Percentiles rank a stretch among this genome's conserved stretches.
Evolutionary conservation across 805 yeast genomes (phyloP).

Genomic region (Saturnispora saitoi): DNA sequence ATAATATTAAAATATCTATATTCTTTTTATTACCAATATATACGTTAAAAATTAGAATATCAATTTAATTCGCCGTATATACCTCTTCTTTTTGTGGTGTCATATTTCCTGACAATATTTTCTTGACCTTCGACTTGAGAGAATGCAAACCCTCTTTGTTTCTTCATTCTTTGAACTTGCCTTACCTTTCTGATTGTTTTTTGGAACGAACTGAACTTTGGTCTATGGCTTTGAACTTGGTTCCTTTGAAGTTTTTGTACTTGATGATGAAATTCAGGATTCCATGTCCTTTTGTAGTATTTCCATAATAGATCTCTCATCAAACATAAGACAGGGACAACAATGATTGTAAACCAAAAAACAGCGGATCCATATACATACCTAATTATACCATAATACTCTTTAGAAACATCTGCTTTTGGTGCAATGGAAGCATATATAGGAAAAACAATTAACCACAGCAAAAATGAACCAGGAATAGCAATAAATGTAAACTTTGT

Average conservation of each 20-base stretch:
- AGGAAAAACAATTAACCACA: conserved; percentile 87
- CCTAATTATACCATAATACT: conserved; percentile 70
- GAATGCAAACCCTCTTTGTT: conserved; percentile 97
- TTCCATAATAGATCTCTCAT: conserved; percentile 90
- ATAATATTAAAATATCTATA: not conserved
- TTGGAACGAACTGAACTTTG: conserved; percentile 95
- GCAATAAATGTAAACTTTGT: conserved; percentile 87
- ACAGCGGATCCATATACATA: conserved; percentile 69
- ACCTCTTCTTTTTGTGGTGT: conserved; percentile 67
- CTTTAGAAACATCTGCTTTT: conserved; percentile 66
- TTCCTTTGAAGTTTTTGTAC: conserved; percentile 96
- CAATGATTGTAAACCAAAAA: conserved; percentile 77
- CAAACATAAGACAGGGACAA: conserved; percentile 70
- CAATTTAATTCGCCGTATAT: conserved; percentile 24
- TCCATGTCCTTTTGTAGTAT: conserved; percentile 83
- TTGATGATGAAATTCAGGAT: conserved; percentile 86
- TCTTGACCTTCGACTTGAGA: conserved; percentile 95
- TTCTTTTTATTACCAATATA: not conserved
- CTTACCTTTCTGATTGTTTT: conserved; percentile 94
- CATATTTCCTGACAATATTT: conserved; percentile 84
- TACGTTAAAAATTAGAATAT: not conserved
- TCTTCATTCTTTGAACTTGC: conserved; percentile 96
- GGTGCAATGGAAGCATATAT: conserved; percentile 84
- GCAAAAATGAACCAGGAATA: conserved; percentile 83
- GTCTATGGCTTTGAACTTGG: conserved; percentile 86